phyloP scores from a whole-genome alignment of 2,329 filamentous ascomycete genomes.

The Aulographum hederae region DNA sequence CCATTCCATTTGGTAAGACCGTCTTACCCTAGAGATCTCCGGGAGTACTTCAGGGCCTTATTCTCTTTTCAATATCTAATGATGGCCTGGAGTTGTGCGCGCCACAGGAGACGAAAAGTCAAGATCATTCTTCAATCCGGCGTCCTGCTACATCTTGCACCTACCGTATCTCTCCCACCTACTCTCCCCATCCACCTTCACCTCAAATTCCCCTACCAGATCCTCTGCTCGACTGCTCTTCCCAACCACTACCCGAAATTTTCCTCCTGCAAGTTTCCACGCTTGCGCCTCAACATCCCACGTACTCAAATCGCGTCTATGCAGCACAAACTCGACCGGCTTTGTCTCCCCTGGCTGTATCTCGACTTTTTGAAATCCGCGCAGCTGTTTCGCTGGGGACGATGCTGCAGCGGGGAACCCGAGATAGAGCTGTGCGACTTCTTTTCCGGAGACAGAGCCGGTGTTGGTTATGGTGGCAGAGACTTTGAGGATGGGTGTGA shows the following conservation, averaged over 20 bases:
- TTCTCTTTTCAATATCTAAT: too few relatives aligned
- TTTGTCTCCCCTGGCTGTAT: slow-evolving; percentile 41
- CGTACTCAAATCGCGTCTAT: slow-evolving; percentile 32
- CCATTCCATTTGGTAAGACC: too few relatives aligned
- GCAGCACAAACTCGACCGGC: slow-evolving; percentile 31
- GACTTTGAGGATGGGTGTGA: slow-evolving; percentile 36
- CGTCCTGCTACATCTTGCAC: too few relatives aligned
- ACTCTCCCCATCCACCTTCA: too few relatives aligned
- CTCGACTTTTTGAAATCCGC: slow-evolving; percentile 48
- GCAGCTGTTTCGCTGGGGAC: slow-evolving; percentile 45
- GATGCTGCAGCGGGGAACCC: slow-evolving; percentile 38
- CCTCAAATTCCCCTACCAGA: too few relatives aligned
- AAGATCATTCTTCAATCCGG: too few relatives aligned
- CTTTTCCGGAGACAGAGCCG: slow-evolving; percentile 36
- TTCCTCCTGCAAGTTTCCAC: neutral
- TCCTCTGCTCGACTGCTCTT: neutral
- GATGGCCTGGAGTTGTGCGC: too few relatives aligned
- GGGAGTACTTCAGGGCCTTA: too few relatives aligned
- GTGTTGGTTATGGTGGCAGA: slow-evolving; percentile 45
- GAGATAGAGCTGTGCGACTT: slow-evolving; percentile 52
- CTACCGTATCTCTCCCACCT: too few relatives aligned
- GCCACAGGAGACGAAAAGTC: too few relatives aligned
- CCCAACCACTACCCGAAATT: neutral
- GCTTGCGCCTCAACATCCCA: slow-evolving; percentile 40
- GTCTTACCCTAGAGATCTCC: too few relatives aligned